Evolutionary conservation across 352 stramenopile species (phyloP).

Genomic region (Sclerospora graminicola): DNA sequence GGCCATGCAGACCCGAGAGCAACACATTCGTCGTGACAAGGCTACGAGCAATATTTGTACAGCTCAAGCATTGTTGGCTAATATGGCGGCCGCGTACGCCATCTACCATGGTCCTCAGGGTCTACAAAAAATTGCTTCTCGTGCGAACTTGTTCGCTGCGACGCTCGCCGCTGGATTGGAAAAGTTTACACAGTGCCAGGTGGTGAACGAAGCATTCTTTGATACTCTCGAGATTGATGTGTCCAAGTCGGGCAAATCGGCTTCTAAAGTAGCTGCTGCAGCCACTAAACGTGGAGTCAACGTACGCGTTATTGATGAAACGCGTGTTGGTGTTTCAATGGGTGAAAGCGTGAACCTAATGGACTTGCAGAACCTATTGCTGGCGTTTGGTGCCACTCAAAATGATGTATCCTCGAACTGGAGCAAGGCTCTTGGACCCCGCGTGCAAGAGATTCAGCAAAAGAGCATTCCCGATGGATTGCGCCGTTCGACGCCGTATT

Average conservation of each 20-base stretch:
- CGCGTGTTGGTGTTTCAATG: conserved; percentile 92
- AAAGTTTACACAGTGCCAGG: conserved; percentile 45
- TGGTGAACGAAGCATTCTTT: conserved; percentile 87
- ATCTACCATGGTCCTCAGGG: conserved; percentile 98
- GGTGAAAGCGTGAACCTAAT: conserved; percentile 92
- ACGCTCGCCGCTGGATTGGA: conserved; percentile 87
- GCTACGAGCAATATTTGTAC: conserved; percentile 99
- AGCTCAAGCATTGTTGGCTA: conserved; percentile 96
- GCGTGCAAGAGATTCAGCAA: conserved; percentile 40
- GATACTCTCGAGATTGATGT: conserved; percentile 94
- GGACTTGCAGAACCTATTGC: conserved; percentile 86
- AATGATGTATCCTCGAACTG: conserved; percentile 25
- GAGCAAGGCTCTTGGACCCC: conserved; percentile 37
- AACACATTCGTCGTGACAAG: conserved; percentile 98
- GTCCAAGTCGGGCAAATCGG: conserved; percentile 64
- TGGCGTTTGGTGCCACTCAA: conserved; percentile 50
- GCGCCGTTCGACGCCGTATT: conserved; percentile 64
- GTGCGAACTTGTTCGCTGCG: conserved; percentile 89
- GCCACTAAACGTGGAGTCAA: conserved; percentile 74
- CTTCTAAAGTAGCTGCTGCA: conserved; percentile 61
- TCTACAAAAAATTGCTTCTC: conserved; percentile 87
- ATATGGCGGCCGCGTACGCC: conserved; percentile 97
- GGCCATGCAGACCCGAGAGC: conserved; percentile 99
- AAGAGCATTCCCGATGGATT: conserved; percentile 51
- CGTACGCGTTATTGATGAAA: conserved; percentile 75